Conservation (phyloP, 1,284 basidiomycete genomes). For the Ceratobasidium papillatum region DNA sequence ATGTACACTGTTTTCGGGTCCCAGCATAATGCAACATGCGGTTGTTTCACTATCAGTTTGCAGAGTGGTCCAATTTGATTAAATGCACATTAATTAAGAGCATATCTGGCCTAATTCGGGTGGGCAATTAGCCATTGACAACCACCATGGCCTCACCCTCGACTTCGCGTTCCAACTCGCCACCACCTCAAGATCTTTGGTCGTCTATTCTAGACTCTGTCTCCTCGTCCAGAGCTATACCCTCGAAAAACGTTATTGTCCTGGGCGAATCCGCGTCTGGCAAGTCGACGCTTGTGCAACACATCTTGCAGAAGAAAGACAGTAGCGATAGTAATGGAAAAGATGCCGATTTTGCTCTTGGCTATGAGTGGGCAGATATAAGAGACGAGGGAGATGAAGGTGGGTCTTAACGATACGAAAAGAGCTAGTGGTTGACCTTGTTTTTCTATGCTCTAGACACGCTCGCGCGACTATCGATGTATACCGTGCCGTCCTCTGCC, state of each 20-base stretch:
- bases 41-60: neutral
- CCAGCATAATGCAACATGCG: neutral
- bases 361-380: conserved; percentile 87
- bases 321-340: conserved; percentile 59
- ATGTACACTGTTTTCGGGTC: conserved; percentile 13
- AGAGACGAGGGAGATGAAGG: conserved; percentile 90
- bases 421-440: conserved; percentile 43
- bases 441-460: conserved; percentile 67
- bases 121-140: conserved; percentile 10
- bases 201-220: conserved; percentile 90
- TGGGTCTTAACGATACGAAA: conserved; percentile 51
- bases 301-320: conserved; percentile 71
- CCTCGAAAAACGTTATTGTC: conserved; percentile 84
- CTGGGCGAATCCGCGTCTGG: conserved; percentile 80
- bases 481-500: conserved; percentile 84
- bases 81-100: conserved; percentile 17
- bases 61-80: neutral
- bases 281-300: conserved; percentile 75
- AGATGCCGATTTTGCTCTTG: conserved; percentile 75
- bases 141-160: conserved; percentile 38
- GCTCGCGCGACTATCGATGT: conserved; percentile 85
- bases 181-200: conserved; percentile 85
- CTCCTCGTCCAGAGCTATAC: conserved; percentile 82
- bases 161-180: conserved; percentile 46
- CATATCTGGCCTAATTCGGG: conserved; percentile 13